phyloP scores from a whole-genome alignment of 2,329 filamentous ascomycete genomes.

The Hypoxylon sp. region DNA sequence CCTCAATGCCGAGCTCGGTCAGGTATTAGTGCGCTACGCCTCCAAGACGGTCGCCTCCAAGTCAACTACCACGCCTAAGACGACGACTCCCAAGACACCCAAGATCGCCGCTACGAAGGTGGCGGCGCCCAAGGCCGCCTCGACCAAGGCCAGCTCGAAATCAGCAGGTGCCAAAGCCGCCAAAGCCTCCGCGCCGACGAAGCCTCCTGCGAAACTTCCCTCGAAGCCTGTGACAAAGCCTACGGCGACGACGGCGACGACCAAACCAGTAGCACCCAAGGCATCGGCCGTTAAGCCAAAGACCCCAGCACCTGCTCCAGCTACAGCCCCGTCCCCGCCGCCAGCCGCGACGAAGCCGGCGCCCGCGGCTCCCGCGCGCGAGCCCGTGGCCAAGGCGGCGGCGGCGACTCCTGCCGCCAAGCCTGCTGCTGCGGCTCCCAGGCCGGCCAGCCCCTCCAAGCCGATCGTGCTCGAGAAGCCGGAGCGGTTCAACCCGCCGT shows the following conservation, averaged over 20 bases:
- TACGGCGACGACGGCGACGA: not conserved
- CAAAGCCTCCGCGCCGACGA: conserved; percentile 39
- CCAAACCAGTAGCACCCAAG: conserved; percentile 5
- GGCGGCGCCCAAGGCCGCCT: conserved; percentile 20
- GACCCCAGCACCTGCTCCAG: conserved; percentile 5
- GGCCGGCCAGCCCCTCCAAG: conserved; percentile 53
- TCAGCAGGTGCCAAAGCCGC: conserved; percentile 28
- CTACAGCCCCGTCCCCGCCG: conserved; percentile 18
- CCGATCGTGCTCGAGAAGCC: conserved; percentile 83
- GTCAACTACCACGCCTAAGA: conserved; percentile 25
- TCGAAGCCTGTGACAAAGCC: conserved; percentile 28
- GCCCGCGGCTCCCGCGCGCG: conserved; percentile 2
- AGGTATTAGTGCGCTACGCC: conserved; percentile 47
- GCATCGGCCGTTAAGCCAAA: not conserved
- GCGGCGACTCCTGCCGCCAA: conserved; percentile 18
- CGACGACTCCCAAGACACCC: conserved; percentile 30
- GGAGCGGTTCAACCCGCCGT: conserved; percentile 88
- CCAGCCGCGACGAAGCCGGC: conserved; percentile 4
- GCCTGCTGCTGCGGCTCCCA: conserved; percentile 16
- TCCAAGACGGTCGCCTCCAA: conserved; percentile 42
- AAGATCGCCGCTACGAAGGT: conserved; percentile 24
- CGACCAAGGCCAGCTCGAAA: conserved; percentile 15
- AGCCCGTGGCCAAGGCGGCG: conserved; percentile 13
- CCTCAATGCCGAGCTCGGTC: conserved; percentile 39
- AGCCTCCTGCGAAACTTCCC: conserved; percentile 22